Base-by-base conservation (phyloP, 352 stramenopile genomes). In the Globisporangium sylvaticum region DNA sequence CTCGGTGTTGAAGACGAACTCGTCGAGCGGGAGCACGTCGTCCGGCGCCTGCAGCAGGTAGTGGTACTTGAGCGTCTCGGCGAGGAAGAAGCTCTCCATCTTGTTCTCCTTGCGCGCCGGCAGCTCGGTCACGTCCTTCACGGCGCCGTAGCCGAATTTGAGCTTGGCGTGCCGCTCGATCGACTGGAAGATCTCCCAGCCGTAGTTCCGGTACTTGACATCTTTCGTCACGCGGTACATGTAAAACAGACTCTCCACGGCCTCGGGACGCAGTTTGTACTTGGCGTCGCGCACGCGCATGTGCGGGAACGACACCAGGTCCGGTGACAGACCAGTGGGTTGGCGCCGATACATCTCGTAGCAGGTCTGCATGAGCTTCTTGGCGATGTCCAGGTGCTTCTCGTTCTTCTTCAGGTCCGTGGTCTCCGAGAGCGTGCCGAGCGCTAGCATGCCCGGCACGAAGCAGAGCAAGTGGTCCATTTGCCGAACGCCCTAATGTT, bases 401-500 rank as follows among this genome's bases (percentile, higher is more conserved):
- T 77, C 65, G 55, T 96, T 96, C 64, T 92, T 89, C 27, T 73
- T 66, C 1, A 78, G 72, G 37, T 97, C 78, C 1, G 83, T 53
- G 0, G 72, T 78, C 52, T 90, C 80, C 29, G 72, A 75, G 4
- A 93, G 66, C 31, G 83, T 91, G n/a, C 96, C 97, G n/a, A 99
- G 80, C 4, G 96, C 96, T 12, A 99, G 74, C 42, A 97, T 82
- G 9, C 93, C 95, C 0, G 90, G 85, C 15, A 98, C 88, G 63
- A 99, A 99, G 78, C 97, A 99, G 12, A 96, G 83, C 59, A 99
- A 78, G 73, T 99, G 97, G 65, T 99, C 95, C 95, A 99, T 98
- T 59, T 93, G 83, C 64, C 92, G 64, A n/a, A 79, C 48, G 15
- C 60, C 66, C 55, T 60, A 20, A 32, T 32, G 29, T 42, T 8